A percentile compares a stretch with the other conserved stretches of the same genome.
Conservation (phyloP, 441 rosid species). For the Hypseocharis bilobata region DNA sequence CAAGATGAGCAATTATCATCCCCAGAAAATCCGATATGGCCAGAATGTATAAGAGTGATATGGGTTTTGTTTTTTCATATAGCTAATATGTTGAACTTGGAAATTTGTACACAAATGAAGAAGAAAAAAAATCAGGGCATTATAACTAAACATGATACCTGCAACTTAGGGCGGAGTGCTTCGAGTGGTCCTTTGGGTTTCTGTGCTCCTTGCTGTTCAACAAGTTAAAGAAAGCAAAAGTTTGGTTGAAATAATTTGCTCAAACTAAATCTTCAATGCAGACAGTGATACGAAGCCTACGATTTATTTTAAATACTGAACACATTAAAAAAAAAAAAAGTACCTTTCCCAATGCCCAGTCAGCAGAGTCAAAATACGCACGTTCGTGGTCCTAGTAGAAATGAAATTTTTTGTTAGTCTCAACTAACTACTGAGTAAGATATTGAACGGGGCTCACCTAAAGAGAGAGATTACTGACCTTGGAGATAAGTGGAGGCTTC, state of each 20-base stretch:
- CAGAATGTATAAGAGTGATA: background rate
- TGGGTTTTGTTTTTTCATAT: too few relatives aligned
- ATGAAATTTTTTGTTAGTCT: conserved; percentile 10
- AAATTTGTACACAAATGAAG: background rate
- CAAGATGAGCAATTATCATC: background rate
- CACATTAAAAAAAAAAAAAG: background rate
- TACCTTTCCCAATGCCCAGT: conserved; percentile 70
- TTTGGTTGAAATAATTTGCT: background rate
- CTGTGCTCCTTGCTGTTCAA: conserved; percentile 42
- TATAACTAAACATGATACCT: conserved; percentile 24
- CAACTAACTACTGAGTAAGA: conserved; percentile 9
- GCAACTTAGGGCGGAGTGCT: conserved; percentile 55
- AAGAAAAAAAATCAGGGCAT: background rate
- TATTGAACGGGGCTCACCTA: background rate
- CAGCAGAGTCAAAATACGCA: conserved; percentile 61
- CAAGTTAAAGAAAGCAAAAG: conserved; percentile 4
- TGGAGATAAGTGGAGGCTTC: conserved; percentile 53
- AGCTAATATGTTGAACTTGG: too few relatives aligned
- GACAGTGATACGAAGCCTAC: background rate
- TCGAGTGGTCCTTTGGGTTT: conserved; percentile 58
- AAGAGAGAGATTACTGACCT: conserved; percentile 24
- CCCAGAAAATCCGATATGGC: background rate
- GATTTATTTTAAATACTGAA: background rate
- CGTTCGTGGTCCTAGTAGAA: conserved; percentile 51
- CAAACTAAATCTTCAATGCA: background rate